Conservation (phyloP, 1,139 yeast species). For the Nadsonia commutata region DNA sequence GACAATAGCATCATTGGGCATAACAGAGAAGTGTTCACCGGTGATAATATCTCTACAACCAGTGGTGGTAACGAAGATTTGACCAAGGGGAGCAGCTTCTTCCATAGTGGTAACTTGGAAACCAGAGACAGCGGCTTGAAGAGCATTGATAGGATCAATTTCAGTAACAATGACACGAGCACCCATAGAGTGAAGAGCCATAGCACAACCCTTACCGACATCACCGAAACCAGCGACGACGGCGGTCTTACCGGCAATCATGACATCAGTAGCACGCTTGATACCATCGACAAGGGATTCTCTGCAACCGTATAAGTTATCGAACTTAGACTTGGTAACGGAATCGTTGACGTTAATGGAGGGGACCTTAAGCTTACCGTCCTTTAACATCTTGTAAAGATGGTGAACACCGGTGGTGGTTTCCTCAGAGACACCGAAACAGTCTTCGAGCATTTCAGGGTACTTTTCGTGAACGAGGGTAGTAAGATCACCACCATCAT, state of each 20-base stretch:
- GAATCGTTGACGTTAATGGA: slow-evolving; percentile 99
- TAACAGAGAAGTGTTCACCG: slow-evolving; percentile 69
- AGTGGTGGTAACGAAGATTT: slow-evolving; percentile 97
- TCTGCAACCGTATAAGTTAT: slow-evolving; percentile 99
- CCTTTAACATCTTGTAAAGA: slow-evolving; percentile 91
- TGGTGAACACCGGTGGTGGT: slow-evolving; percentile 99
- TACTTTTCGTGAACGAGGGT: slow-evolving; percentile 92
- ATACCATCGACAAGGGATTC: slow-evolving; percentile 98
- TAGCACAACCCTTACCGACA: slow-evolving; percentile 99
- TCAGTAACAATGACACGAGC: slow-evolving; percentile 97
- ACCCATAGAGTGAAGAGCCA: slow-evolving; percentile 99
- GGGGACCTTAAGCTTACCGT: slow-evolving; percentile 87
- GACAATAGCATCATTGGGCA: slow-evolving; percentile 99
- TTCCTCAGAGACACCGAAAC: slow-evolving; percentile 97
- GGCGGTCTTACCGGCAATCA: slow-evolving; percentile 99
- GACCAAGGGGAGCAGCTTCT: slow-evolving; percentile 86
- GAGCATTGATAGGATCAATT: slow-evolving; percentile 97
- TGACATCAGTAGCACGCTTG: slow-evolving; percentile 99
- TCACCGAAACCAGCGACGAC: slow-evolving; percentile 99
- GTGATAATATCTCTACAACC: slow-evolving; percentile 98
- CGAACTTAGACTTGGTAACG: slow-evolving; percentile 98
- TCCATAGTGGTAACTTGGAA: slow-evolving; percentile 96
- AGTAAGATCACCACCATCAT: slow-evolving; percentile 99
- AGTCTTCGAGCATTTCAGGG: slow-evolving; percentile 93
- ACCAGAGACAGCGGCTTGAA: slow-evolving; percentile 99